phyloP scores from a whole-genome alignment of 208 protist genomes.

The Acanthamoeba lenticulata region DNA sequence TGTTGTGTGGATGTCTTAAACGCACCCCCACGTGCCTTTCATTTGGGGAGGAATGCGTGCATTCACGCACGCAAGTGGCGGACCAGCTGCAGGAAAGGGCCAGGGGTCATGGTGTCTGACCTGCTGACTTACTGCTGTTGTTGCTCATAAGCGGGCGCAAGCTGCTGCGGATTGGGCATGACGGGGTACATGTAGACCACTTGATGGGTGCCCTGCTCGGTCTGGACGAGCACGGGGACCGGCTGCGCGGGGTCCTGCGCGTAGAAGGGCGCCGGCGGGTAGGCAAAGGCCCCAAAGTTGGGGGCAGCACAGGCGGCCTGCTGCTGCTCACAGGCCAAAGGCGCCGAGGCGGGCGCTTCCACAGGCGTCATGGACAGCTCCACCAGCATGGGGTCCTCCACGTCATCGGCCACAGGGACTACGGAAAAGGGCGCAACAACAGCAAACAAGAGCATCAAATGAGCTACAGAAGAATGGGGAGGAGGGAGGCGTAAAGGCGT shows the following conservation, averaged over 20 bases:
- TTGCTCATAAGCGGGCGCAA: no score
- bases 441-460: neutral
- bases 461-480: neutral
- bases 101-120: no score
- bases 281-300: no score
- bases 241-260: neutral
- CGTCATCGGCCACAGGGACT: neutral
- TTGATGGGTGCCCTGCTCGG: neutral
- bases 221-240: neutral
- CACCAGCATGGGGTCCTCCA: neutral
- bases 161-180: slow-evolving; percentile 5
- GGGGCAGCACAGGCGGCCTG: neutral
- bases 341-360: neutral
- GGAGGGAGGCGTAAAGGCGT: neutral
- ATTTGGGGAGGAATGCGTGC: no score
- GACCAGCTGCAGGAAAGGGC: no score
- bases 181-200: slow-evolving; percentile 20
- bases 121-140: no score
- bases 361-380: neutral
- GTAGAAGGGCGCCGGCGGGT: neutral
- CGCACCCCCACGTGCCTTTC: no score
- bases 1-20: no score
- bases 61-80: no score
- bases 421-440: neutral
- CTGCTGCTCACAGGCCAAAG: neutral